Conservation (phyloP, 805 yeast genomes). For the Ogataea minuta region DNA sequence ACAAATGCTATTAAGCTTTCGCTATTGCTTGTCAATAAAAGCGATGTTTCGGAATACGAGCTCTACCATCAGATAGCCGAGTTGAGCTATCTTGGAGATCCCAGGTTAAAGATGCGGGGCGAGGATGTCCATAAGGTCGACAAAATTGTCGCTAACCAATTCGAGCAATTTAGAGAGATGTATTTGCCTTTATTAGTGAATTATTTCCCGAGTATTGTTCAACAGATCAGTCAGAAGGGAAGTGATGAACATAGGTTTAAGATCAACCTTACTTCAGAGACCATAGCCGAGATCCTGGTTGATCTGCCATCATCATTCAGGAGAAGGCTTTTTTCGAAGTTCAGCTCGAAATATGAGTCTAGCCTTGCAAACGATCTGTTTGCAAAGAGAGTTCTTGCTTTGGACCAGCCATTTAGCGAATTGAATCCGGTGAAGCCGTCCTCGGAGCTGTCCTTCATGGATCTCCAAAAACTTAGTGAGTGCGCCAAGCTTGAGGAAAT, state of each 20-base stretch:
- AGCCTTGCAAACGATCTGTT: constrained; percentile 32
- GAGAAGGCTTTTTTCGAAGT: constrained; percentile 35
- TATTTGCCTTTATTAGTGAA: constrained; percentile 63
- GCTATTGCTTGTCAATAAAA: constrained; percentile 47
- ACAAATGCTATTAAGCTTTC: constrained; percentile 74
- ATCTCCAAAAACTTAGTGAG: constrained; percentile 20
- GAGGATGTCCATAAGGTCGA: constrained; percentile 87
- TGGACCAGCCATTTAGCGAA: constrained; percentile 4
- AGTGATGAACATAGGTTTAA: constrained; percentile 20
- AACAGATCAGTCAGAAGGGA: constrained; percentile 23
- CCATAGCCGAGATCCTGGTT: constrained; percentile 39
- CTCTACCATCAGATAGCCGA: constrained; percentile 76
- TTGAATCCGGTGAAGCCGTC: constrained; percentile 18
- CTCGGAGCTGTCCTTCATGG: constrained; percentile 26
- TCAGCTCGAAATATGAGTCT: constrained; percentile 19
- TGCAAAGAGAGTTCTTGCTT: constrained; percentile 27
- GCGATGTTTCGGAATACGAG: constrained; percentile 37
- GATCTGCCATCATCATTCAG: constrained; percentile 54
- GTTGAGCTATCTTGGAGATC: constrained; percentile 86
- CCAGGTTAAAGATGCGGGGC: constrained; percentile 80
- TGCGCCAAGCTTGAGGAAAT: constrained; percentile 21
- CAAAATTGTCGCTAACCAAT: constrained; percentile 82
- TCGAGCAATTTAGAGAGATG: constrained; percentile 61
- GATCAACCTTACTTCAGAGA: constrained; percentile 34
- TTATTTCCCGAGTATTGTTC: constrained; percentile 36